These are phyloP conservation scores for Botrytis elliptica DNA, from an alignment of 2,329 filamentous ascomycete species.

Conservation along the genomic window DNA sequence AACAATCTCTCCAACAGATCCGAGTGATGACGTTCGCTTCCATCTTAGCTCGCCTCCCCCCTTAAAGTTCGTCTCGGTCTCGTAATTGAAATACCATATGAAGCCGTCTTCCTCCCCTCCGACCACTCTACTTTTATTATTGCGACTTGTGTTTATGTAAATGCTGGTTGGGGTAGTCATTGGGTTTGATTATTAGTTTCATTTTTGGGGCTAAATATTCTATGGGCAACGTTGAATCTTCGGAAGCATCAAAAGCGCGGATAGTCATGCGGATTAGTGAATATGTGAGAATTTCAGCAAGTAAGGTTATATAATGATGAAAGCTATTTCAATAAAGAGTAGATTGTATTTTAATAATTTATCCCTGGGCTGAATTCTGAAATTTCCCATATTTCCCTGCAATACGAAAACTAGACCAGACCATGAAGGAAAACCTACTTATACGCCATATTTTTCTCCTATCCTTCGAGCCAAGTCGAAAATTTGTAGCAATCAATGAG, in stretches of 20 bases:
- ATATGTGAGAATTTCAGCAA: not conserved
- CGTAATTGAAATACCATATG: slow-evolving; percentile 29
- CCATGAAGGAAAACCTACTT: not conserved
- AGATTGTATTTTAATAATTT: not conserved
- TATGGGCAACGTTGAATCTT: not conserved
- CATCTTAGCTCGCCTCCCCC: not conserved
- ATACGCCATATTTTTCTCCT: slow-evolving; percentile 11
- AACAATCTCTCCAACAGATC: not conserved
- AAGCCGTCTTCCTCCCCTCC: slow-evolving; percentile 31
- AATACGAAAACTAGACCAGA: not conserved
- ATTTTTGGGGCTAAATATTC: not conserved
- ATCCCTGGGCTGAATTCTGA: not conserved
- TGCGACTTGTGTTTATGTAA: slow-evolving; percentile 26
- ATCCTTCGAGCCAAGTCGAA: not conserved
- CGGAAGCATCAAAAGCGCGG: not conserved
- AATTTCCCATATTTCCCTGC: not conserved
- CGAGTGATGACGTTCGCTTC: not conserved
- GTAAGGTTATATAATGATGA: not conserved
- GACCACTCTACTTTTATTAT: slow-evolving; percentile 32
- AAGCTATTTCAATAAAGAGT: not conserved
- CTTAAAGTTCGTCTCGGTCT: slow-evolving; percentile 22
- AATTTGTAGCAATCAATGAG: not conserved
- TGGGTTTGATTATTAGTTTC: not conserved
- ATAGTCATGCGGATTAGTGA: not conserved
- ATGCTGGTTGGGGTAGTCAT: slow-evolving; percentile 28